phyloP scores from a whole-genome alignment of 108 stramenopile species.

The Fragilariopsis cylindrus region DNA sequence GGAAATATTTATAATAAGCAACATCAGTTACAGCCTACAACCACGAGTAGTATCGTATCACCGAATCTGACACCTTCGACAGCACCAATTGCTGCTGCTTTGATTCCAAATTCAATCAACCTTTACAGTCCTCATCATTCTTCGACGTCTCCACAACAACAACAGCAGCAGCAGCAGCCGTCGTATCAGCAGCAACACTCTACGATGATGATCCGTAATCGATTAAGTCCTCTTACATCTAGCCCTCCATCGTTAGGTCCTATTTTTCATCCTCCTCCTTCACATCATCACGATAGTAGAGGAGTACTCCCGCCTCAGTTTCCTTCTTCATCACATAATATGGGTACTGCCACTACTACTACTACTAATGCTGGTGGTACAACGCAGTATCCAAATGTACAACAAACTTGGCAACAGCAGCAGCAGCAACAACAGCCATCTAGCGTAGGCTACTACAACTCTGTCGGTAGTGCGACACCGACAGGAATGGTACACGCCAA shows the following conservation, averaged over 20 bases:
- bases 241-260: slow-evolving; percentile 28
- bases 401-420: slow-evolving; percentile 22
- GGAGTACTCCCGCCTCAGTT: neutral
- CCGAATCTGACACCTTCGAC: slow-evolving; percentile 19
- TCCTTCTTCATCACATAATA: neutral
- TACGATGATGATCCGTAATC: slow-evolving; percentile 7
- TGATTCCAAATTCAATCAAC: slow-evolving; percentile 13
- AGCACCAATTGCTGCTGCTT: slow-evolving; percentile 10
- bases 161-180: neutral
- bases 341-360: neutral
- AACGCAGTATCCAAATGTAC: neutral
- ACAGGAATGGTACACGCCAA: neutral
- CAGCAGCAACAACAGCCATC: slow-evolving; percentile 15
- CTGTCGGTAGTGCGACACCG: neutral
- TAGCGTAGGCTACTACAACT: neutral
- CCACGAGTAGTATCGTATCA: slow-evolving; percentile 17
- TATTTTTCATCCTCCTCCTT: slow-evolving; percentile 8
- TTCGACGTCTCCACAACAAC: neutral
- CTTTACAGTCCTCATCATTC: neutral
- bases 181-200: neutral
- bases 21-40: slow-evolving; percentile 19
- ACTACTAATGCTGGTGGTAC: neutral
- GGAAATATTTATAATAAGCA: slow-evolving; percentile 1
- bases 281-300: neutral
- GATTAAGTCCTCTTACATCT: slow-evolving; percentile 24